phyloP scores from a whole-genome alignment of 2,329 filamentous ascomycete species.

The Alternaria metachromatica region DNA sequence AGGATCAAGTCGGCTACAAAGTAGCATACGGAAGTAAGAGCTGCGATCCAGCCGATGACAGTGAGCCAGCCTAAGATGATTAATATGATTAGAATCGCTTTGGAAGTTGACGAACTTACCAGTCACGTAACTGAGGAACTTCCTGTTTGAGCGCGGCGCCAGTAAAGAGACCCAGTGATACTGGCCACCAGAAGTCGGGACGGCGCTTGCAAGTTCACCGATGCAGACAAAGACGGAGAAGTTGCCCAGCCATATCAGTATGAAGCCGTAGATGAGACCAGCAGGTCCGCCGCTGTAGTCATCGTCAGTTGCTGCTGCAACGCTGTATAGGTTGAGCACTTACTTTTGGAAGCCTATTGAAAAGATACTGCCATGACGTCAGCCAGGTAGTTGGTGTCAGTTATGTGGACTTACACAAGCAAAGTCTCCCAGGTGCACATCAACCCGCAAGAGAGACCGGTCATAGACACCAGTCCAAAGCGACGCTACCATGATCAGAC shows the following conservation, averaged over 20 bases:
- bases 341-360: slow-evolving; percentile 46
- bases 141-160: slow-evolving; percentile 51
- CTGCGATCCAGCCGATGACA: slow-evolving; percentile 54
- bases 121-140: slow-evolving; percentile 55
- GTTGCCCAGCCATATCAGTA: slow-evolving; percentile 47
- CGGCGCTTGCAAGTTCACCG: slow-evolving; percentile 48
- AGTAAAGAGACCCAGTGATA: slow-evolving; percentile 54
- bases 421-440: slow-evolving; percentile 50
- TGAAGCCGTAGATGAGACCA: slow-evolving; percentile 47
- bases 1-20: slow-evolving; percentile 45
- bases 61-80: slow-evolving; percentile 51
- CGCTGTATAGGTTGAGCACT: slow-evolving; percentile 1
- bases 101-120: slow-evolving; percentile 22
- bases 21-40: slow-evolving; percentile 46
- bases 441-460: slow-evolving; percentile 45
- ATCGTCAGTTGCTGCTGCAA: background rate
- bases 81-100: slow-evolving; percentile 10
- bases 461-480: slow-evolving; percentile 47
- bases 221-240: slow-evolving; percentile 47
- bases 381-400: background rate
- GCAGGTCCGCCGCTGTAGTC: slow-evolving; percentile 43
- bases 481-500: slow-evolving; percentile 38
- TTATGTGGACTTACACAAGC: slow-evolving; percentile 37
- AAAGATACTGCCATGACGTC: slow-evolving; percentile 34
- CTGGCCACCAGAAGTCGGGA: slow-evolving; percentile 49